Conservation (phyloP, 805 yeast genomes). For the Yueomyces sp. region DNA sequence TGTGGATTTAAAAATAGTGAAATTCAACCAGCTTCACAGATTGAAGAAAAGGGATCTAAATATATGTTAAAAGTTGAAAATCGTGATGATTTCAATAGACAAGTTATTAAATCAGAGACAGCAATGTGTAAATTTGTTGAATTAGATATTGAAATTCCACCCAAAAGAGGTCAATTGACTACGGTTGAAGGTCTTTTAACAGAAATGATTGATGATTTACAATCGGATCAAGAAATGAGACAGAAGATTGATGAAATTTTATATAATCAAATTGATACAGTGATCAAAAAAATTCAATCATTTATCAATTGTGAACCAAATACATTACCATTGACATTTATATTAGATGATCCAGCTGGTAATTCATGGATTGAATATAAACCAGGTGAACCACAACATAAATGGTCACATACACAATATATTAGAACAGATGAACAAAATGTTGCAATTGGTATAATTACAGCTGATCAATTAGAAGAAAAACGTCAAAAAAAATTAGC, state of each 20-base stretch:
- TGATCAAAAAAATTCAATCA: conserved; percentile 46
- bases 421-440: conserved; percentile 80
- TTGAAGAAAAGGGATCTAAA: conserved; percentile 77
- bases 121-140: conserved; percentile 71
- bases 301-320: conserved; percentile 55
- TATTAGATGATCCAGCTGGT: conserved; percentile 88
- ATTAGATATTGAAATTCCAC: conserved; percentile 87
- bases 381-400: conserved; percentile 79
- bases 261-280: conserved; percentile 59
- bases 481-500: conserved; percentile 22
- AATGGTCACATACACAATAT: conserved; percentile 80
- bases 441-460: conserved; percentile 66
- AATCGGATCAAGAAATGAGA: conserved; percentile 71
- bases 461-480: conserved; percentile 40
- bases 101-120: conserved; percentile 81
- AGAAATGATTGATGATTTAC: conserved; percentile 75
- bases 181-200: conserved; percentile 79
- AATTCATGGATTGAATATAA: conserved; percentile 89
- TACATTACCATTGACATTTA: conserved; percentile 62
- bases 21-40: conserved; percentile 88
- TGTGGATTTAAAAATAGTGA: conserved; percentile 87
- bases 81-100: conserved; percentile 69
- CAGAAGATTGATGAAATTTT: conserved; percentile 60
- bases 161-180: conserved; percentile 85
- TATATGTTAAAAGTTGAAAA: conserved; percentile 56